Conservation (phyloP, 108 stramenopile species). For the Cyclotella sp. region DNA sequence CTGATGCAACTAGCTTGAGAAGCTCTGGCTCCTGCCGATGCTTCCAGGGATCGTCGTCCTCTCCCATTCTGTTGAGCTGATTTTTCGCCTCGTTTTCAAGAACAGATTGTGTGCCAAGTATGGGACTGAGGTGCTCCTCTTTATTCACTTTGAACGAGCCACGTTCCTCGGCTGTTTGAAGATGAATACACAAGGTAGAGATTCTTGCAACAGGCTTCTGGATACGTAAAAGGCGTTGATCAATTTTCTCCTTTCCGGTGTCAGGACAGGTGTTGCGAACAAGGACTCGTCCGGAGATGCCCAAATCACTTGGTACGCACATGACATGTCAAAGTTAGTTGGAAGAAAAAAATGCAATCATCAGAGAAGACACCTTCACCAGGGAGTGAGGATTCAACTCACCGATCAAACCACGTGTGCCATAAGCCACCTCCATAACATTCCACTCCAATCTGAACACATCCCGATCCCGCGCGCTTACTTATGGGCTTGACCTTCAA, state of each 20-base stretch:
- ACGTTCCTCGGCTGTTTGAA: conserved; percentile 87
- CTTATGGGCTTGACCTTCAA: conserved; percentile 87
- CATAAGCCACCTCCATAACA: conserved; percentile 88
- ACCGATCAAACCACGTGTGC: conserved; percentile 86
- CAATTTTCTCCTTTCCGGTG: conserved; percentile 51
- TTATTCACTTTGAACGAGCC: conserved; percentile 83
- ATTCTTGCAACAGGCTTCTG: conserved; percentile 86
- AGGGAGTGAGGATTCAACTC: neutral
- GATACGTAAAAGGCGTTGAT: conserved; percentile 71
- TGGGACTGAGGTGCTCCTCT: conserved; percentile 88
- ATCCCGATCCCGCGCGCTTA: conserved; percentile 60
- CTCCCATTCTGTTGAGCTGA: conserved; percentile 57
- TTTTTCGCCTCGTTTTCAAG: conserved; percentile 58
- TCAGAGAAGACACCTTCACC: neutral
- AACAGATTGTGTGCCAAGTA: conserved; percentile 74
- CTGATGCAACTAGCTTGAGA: conserved; percentile 80
- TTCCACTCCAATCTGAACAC: conserved; percentile 75
- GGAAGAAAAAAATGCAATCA: neutral
- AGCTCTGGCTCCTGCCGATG: conserved; percentile 85
- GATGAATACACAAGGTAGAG: conserved; percentile 92
- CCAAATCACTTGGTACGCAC: conserved; percentile 50
- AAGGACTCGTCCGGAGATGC: conserved; percentile 72
- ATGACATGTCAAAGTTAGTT: neutral
- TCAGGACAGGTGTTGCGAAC: conserved; percentile 43
- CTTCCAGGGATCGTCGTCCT: conserved; percentile 57